These are phyloP conservation scores for Telopea speciosissima DNA, from an alignment of 177 flowering plant genomes.

Conservation along the genomic window DNA sequence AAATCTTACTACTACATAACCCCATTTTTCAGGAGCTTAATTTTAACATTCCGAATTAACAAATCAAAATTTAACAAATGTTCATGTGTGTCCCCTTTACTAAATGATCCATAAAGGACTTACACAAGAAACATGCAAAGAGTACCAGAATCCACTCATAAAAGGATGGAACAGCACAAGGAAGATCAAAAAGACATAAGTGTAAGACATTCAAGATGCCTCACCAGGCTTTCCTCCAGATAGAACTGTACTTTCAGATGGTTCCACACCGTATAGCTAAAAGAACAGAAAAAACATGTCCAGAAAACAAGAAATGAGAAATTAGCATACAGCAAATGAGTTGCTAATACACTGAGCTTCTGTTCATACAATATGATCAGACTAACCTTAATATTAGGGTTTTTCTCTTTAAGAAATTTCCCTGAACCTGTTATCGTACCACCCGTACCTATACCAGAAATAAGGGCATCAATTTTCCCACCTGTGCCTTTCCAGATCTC, in stretches of 20 bases:
- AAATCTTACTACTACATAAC: too few relatives aligned
- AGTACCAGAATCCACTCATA: not conserved
- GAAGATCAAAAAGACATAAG: not conserved
- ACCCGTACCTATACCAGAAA: constrained; percentile 90
- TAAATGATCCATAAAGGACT: not conserved
- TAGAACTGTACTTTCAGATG: constrained; percentile 77
- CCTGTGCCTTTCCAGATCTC: constrained; percentile 77
- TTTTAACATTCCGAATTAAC: too few relatives aligned
- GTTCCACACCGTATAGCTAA: constrained; percentile 82
- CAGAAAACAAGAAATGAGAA: not conserved
- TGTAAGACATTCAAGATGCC: constrained; percentile 9
- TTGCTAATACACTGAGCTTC: not conserved
- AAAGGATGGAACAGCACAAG: not conserved
- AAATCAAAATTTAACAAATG: too few relatives aligned
- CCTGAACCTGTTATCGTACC: constrained; percentile 88
- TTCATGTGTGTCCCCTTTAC: too few relatives aligned
- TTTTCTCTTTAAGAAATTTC: constrained; percentile 63
- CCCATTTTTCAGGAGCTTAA: too few relatives aligned
- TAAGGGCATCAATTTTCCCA: constrained; percentile 71
- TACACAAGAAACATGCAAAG: not conserved
- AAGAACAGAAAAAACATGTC: not conserved
- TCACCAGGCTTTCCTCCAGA: constrained; percentile 94
- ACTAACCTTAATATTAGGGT: constrained; percentile 68
- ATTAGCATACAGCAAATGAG: not conserved
- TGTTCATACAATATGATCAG: not conserved